Base-by-base conservation (phyloP, 495 filamentous ascomycete species). In the Hypomontagnella submonticulosa region DNA sequence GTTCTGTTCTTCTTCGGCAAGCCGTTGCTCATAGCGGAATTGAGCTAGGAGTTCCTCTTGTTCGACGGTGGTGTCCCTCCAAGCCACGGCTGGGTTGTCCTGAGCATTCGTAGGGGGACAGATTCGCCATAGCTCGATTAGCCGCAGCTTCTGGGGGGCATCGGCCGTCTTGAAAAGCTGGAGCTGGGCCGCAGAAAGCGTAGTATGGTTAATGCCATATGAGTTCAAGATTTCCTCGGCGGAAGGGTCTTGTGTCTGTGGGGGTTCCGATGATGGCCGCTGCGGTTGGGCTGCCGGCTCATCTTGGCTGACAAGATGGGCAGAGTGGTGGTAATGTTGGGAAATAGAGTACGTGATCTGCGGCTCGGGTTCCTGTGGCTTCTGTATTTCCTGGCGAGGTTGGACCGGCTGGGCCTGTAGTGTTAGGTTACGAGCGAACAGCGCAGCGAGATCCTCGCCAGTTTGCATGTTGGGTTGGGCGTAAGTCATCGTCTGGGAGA, bases 261-360 rank as follows among this genome's bases (percentile, higher is more conserved):
- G 75, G 5, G 81, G 82, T 23, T 83, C 79, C 10, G 83, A 85
- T 16, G 80, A 76, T 9, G 79, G 76, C 33, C 82, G 71, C n/a
- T 78, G 74, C 7, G 59, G 61, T 61, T 75, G 70, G 15, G 63
- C 47, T 20, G 67, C 57, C 1, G 69, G 58, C n/a, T 76, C 67
- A 5, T 76, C 57, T 32, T 71, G 64, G 18, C 67, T 71, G 15
- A 63, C 77, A 9, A 83, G 23, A 64, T 91, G 89, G 23, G 86
- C 74, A 1, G 89, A 90, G 71, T 92, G 90, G 66, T 89, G 86
- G 72, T 92, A 92, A 73, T 92, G 90, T 63, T 89, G 88, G 10
- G 88, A 83, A 63, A 91, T 84, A 53, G 86, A 88, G 76, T 91
- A 92, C 51, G 80, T 79, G 57, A 85, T 84, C 19, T 71, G 47